Base-by-base conservation (phyloP, 805 yeast genomes). In the Hanseniaspora pseudoguilliermondii region DNA sequence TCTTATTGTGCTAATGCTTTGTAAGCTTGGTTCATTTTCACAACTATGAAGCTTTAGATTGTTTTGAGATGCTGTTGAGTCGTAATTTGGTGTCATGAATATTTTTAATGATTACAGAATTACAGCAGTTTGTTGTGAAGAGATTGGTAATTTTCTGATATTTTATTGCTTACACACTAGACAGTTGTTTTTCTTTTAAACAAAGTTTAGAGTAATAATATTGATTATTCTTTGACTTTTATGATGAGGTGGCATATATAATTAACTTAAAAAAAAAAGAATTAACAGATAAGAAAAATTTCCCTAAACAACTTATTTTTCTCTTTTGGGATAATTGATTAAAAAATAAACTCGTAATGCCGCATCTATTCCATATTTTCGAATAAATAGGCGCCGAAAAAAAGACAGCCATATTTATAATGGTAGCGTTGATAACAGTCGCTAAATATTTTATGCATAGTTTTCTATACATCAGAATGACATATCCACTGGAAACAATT, bases 1-100 rank as follows among this genome's bases (percentile, higher is more conserved):
- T 44, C 47, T 44, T 16, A 44, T 20, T 27, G 47, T 44, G n/a
- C 51, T 47, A 15, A 47, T 42, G 16, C 51, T 47, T 47, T 36
- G 41, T 2, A 34, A 34, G 7, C 42, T 47, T 20, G 29, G 35
- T 9, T 44, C 47, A 18, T 25, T 29, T 13, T 44, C 47, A 44
- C 10, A 10, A 18, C 23, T 44, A 15, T 27, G 5, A 18, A 27
- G 4, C 38, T 44, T 44, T 10, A 44, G 1, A 9, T 29, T 44
- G 29, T 44, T 20, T 16, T 43, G 47, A 23, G 47, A 29, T 20
- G 36, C 11, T 25, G 34, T 44, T 11, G 34, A 27, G 23, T 29
- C 29, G 32, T 13, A 23, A 15, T 16, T 44, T 23, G 44, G 29
- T 23, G 44, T 41, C 44, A 41, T 41, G 15, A 10, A 32, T 32